These are phyloP conservation scores for Urochloa ruziziensis DNA, from an alignment of 176 grass and related monocot species.

Conservation along the genomic window DNA sequence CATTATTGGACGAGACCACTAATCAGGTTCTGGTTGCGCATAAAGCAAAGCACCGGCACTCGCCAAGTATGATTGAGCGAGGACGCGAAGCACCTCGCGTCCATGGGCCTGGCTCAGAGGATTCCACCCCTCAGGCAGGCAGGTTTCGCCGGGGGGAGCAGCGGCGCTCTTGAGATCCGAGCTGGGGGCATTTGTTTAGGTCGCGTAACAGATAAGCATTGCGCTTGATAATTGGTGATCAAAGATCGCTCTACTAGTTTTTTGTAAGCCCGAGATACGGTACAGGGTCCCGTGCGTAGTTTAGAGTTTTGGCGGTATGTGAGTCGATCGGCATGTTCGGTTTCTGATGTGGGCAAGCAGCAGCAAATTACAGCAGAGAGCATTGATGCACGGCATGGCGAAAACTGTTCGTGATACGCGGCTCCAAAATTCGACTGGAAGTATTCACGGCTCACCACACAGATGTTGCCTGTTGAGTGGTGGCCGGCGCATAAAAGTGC, in stretches of 20 bases:
- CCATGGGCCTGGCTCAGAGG: background rate
- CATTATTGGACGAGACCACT: no score
- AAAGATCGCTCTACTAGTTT: background rate
- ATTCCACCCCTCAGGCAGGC: background rate
- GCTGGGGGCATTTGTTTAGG: background rate
- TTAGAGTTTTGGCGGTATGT: background rate
- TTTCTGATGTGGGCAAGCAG: background rate
- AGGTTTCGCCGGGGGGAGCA: slow-evolving; percentile 32
- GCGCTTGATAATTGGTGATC: background rate
- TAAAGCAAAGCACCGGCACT: no score
- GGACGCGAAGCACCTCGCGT: background rate
- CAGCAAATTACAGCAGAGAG: background rate
- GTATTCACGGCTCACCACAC: background rate
- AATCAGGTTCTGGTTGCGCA: no score
- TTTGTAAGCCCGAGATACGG: background rate
- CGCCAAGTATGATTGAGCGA: no score
- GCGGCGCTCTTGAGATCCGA: slow-evolving; percentile 23
- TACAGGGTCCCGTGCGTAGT: background rate
- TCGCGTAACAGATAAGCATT: background rate
- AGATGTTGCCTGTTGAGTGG: background rate
- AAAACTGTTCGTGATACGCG: background rate
- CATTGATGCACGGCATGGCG: background rate
- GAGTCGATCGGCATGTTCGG: background rate
- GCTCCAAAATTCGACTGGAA: background rate
- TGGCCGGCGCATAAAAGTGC: background rate